These are phyloP conservation scores for Lecanicillium sp. DNA, from an alignment of 2,329 filamentous ascomycete species.

Conservation along the genomic window DNA sequence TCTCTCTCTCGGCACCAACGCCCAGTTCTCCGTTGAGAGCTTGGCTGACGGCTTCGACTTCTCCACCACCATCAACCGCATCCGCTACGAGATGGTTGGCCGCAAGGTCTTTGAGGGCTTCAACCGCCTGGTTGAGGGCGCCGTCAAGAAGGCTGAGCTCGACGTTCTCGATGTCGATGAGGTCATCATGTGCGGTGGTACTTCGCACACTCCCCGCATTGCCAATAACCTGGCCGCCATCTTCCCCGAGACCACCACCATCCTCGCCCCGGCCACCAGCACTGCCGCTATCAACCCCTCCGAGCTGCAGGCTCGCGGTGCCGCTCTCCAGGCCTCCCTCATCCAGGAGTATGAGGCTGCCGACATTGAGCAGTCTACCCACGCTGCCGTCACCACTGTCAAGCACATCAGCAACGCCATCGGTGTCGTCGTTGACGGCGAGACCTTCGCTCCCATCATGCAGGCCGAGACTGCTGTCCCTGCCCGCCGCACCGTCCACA, in stretches of 20 bases:
- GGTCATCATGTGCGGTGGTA: slow-evolving; percentile 87
- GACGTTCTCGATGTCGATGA: slow-evolving; percentile 92
- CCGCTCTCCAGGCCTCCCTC: slow-evolving; percentile 89
- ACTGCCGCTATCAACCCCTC: slow-evolving; percentile 83
- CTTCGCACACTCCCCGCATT: slow-evolving; percentile 89
- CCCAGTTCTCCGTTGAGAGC: slow-evolving; percentile 88
- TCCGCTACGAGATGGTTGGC: slow-evolving; percentile 84
- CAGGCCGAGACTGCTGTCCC: slow-evolving; percentile 84
- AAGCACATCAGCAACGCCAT: slow-evolving; percentile 86
- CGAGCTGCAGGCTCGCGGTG: slow-evolving; percentile 81
- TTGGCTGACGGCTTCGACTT: slow-evolving; percentile 87
- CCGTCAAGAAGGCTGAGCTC: slow-evolving; percentile 84
- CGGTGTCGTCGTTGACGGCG: slow-evolving; percentile 67
- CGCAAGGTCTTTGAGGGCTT: slow-evolving; percentile 85
- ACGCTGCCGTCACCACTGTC: slow-evolving; percentile 89
- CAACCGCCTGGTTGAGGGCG: slow-evolving; percentile 75
- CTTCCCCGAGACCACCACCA: slow-evolving; percentile 73
- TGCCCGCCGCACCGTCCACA: slow-evolving; percentile 75
- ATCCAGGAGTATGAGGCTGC: slow-evolving; percentile 91
- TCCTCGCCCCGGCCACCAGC: slow-evolving; percentile 78
- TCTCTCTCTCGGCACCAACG: slow-evolving; percentile 79
- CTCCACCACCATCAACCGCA: slow-evolving; percentile 83
- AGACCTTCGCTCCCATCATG: slow-evolving; percentile 75
- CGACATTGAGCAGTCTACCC: slow-evolving; percentile 93
- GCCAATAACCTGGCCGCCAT: slow-evolving; percentile 70